A percentile compares a stretch with the other conserved stretches of the same genome.
Conservation (phyloP, 2,329 filamentous ascomycete genomes). For the Colletotrichum orbiculare region DNA sequence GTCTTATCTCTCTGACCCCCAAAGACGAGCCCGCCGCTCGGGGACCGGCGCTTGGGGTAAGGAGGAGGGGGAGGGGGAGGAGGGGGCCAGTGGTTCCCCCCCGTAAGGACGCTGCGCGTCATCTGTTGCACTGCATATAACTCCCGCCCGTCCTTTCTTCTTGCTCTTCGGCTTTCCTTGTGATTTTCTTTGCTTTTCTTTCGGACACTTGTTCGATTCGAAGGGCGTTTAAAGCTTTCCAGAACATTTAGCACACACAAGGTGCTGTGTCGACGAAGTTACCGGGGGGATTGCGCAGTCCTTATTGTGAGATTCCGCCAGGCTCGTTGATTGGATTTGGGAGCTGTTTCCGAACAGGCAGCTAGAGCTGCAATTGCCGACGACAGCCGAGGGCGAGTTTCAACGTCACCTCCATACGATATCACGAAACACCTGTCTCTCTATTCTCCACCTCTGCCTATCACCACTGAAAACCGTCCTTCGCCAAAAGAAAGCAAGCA, state of each 20-base stretch:
- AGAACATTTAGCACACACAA: too few species aligned
- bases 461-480: too few species aligned
- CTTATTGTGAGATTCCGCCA: background rate
- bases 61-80: background rate
- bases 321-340: too few species aligned
- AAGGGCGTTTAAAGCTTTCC: background rate
- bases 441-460: background rate
- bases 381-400: constrained; percentile 11
- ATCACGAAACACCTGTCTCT: background rate
- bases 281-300: background rate
- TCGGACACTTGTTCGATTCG: constrained; percentile 5
- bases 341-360: background rate
- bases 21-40: too few species aligned
- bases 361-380: background rate
- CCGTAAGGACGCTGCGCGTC: constrained; percentile 9
- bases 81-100: background rate
- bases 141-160: constrained; percentile 5
- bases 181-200: background rate
- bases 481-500: background rate
- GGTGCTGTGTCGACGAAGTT: too few species aligned
- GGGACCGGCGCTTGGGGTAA: too few species aligned
- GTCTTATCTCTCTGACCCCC: constrained; percentile 20
- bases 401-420: background rate
- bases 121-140: constrained; percentile 29
- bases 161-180: background rate